phyloP scores from a whole-genome alignment of 208 protist genomes.

The Leishmania lainsoni region DNA sequence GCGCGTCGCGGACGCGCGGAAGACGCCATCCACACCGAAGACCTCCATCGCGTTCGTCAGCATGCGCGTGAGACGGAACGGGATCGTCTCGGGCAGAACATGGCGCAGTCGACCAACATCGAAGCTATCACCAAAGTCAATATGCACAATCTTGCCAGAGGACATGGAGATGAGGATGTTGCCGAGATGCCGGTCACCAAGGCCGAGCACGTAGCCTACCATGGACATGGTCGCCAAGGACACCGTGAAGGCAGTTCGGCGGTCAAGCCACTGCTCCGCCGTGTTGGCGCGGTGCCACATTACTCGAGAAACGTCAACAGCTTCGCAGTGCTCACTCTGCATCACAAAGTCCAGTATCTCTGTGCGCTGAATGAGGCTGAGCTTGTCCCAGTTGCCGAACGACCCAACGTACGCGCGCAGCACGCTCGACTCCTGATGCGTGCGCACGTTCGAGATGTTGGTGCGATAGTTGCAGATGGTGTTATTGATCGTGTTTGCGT shows the following conservation, averaged over 20 bases:
- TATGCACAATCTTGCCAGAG: slow-evolving; percentile 99
- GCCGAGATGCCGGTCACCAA: slow-evolving; percentile 99
- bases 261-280: slow-evolving; percentile 98
- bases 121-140: slow-evolving; percentile 99
- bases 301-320: slow-evolving; percentile 78
- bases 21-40: slow-evolving; percentile 98
- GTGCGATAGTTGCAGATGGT: slow-evolving; percentile 98
- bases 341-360: slow-evolving; percentile 98
- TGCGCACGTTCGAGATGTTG: slow-evolving; percentile 79
- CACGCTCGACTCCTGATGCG: slow-evolving; percentile 85
- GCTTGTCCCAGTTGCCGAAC: slow-evolving; percentile 88
- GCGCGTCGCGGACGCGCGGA: slow-evolving; percentile 96
- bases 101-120: slow-evolving; percentile 98
- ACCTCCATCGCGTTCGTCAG: slow-evolving; percentile 99
- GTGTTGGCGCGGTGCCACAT: slow-evolving; percentile 98
- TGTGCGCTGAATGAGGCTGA: slow-evolving; percentile 95
- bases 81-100: slow-evolving; percentile 99
- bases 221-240: slow-evolving; percentile 99
- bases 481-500: slow-evolving; percentile 98
- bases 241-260: slow-evolving; percentile 98
- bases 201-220: slow-evolving; percentile 93
- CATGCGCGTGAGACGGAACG: slow-evolving; percentile 99
- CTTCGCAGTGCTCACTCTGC: slow-evolving; percentile 91
- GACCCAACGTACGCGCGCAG: slow-evolving; percentile 89
- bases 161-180: slow-evolving; percentile 99